Evolutionary conservation across 2,329 filamentous ascomycete species (phyloP), one percentile per base, ranked within the genome.

Genomic region (Corynespora cassiicola): DNA sequence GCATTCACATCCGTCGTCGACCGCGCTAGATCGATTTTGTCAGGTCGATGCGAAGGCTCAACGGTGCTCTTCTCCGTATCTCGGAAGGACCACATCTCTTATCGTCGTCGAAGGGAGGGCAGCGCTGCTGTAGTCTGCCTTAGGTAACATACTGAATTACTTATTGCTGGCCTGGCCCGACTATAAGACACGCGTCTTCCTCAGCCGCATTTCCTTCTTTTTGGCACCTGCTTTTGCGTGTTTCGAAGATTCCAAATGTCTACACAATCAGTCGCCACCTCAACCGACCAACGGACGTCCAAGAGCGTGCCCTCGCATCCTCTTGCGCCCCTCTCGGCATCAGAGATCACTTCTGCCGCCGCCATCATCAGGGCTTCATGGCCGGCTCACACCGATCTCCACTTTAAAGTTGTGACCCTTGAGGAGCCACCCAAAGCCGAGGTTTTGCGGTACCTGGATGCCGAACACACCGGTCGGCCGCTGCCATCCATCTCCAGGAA

Each of bases 391-490:
- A 78, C 76, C 2, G 71, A 78, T 19, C 60, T 85, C 27, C 78
- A 84, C 34, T 84, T 82, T 75, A 88, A 88, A 69, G 79, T 78
- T 51, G 78, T 89, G 33, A 87, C 81, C 15, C 72, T 87, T 3
- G 76, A 84, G 34, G 83, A 87, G 55, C 84, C 84, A 3, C 71
- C 74, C 24, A 87, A 87, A 71, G 69, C 69, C 23, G 73, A 80
- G 48, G 73, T 76, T 45, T 58, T 83, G 6, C 75, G 76, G n/a
- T 86, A 85, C 60, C 68, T 82, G 12, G 81, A 84, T 33, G 84
- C 81, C 23, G 84, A 87, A 57, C 76, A 82, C 39, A 68, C 69
- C 19, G 75, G 78, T 17, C 64, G 65, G 14, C 69, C 74, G 3
- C 68, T 79, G 34, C 81, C 80, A 12, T 70, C 72, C 9, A 75